phyloP scores from a whole-genome alignment of 306 rosid species.

The Carpinus viminea region DNA sequence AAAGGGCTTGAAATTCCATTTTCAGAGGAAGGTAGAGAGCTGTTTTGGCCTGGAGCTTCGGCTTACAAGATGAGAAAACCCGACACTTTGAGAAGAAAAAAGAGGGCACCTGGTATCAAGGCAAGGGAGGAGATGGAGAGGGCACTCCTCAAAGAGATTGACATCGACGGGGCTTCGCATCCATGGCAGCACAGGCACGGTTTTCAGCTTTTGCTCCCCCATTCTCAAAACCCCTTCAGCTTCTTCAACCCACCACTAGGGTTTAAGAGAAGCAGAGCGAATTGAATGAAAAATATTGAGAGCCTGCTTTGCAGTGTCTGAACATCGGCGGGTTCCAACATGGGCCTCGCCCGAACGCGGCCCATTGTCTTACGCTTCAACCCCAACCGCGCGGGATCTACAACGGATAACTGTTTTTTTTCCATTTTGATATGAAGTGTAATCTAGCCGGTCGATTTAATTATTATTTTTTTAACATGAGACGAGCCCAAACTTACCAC shows the following conservation, averaged over 20 bases:
- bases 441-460: too few species aligned
- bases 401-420: too few species aligned
- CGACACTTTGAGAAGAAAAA: neutral
- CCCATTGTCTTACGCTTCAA: too few species aligned
- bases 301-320: too few species aligned
- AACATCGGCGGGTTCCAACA: too few species aligned
- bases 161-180: conserved; percentile 86
- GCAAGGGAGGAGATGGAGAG: conserved; percentile 54
- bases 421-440: too few species aligned
- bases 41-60: too few species aligned
- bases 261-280: neutral
- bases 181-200: conserved; percentile 79
- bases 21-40: neutral
- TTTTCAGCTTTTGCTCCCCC: conserved; percentile 49
- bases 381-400: too few species aligned
- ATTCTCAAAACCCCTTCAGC: conserved; percentile 23
- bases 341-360: too few species aligned
- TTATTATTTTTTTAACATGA: too few species aligned
- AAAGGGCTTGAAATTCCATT: neutral
- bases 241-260: neutral
- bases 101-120: conserved; percentile 47
- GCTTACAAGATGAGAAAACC: neutral
- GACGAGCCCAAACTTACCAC: too few species aligned
- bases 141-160: conserved; percentile 42
- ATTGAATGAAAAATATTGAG: too few species aligned